Conservation (phyloP, 2,329 filamentous ascomycete genomes). For the Zymoseptoria tritici region DNA sequence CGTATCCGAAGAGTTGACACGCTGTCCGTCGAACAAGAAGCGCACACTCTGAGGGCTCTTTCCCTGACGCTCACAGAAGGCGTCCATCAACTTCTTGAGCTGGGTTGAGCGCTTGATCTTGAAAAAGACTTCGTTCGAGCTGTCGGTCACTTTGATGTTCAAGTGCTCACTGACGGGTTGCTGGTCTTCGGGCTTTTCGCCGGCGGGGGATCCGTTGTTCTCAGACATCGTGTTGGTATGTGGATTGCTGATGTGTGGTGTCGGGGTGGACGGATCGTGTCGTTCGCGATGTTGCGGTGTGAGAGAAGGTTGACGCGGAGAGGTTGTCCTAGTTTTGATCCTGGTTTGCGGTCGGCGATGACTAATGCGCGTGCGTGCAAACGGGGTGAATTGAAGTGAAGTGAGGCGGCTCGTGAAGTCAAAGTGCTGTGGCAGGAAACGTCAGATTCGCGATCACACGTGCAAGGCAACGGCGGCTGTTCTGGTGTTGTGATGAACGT, state of each 20-base stretch:
- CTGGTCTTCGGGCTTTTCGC: constrained; percentile 37
- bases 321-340: constrained; percentile 1
- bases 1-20: constrained; percentile 81
- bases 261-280: background rate
- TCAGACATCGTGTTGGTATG: constrained; percentile 46
- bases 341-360: constrained; percentile 1
- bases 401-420: constrained; percentile 1
- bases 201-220: constrained; percentile 26
- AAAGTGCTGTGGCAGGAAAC: background rate
- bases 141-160: constrained; percentile 98
- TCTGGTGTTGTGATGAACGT: background rate
- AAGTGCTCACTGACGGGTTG: constrained; percentile 63
- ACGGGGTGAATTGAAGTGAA: background rate
- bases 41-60: constrained; percentile 78
- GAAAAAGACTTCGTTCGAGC: constrained; percentile 99
- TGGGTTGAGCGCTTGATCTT: constrained; percentile 98
- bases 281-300: background rate
- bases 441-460: background rate
- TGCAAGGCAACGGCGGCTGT: background rate
- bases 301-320: constrained; percentile 6
- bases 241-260: constrained; percentile 23
- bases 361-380: constrained; percentile 1
- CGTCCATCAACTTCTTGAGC: constrained; percentile 96
- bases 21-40: constrained; percentile 92
- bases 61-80: constrained; percentile 93